A percentile compares a stretch with the other conserved stretches of the same genome.
These are phyloP conservation scores for Akanthomyces dipterigenus DNA, from an alignment of 2,329 filamentous ascomycete species.

Conservation along the genomic window DNA sequence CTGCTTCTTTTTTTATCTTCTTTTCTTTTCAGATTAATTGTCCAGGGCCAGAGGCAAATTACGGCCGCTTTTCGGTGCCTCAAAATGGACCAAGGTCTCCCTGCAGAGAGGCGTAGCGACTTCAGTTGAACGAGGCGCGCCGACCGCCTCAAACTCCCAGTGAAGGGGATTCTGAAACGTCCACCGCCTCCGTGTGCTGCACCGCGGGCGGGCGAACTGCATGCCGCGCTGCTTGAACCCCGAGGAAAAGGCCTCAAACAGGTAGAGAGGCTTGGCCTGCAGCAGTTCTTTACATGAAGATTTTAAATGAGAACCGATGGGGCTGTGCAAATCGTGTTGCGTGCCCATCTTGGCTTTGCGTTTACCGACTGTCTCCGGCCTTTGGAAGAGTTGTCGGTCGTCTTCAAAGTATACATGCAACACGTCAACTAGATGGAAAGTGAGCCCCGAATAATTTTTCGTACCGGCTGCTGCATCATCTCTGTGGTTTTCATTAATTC, in stretches of 20 bases:
- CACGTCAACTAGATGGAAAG: too few relatives aligned
- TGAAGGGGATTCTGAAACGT: constrained; percentile 7
- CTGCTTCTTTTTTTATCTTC: background rate
- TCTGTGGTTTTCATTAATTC: background rate
- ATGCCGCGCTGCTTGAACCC: background rate
- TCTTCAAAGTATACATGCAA: background rate
- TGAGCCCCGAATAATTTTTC: too few relatives aligned
- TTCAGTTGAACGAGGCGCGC: background rate
- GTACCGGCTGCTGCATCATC: background rate
- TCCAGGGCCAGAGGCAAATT: background rate
- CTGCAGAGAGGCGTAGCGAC: background rate
- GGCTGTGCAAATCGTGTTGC: background rate
- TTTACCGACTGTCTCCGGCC: too few relatives aligned
- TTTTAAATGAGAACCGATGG: background rate
- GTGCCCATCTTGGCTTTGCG: background rate
- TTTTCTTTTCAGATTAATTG: background rate
- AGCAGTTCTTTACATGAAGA: background rate
- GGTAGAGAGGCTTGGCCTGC: background rate
- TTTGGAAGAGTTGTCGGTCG: background rate
- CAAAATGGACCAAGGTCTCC: background rate
- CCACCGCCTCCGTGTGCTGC: background rate
- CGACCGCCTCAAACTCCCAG: constrained; percentile 9
- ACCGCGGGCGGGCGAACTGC: too few relatives aligned
- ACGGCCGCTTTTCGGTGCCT: background rate
- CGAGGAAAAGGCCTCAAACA: background rate